These are phyloP conservation scores for Pterocarpus santalinus DNA, from an alignment of 306 rosid genomes.

Conservation along the genomic window DNA sequence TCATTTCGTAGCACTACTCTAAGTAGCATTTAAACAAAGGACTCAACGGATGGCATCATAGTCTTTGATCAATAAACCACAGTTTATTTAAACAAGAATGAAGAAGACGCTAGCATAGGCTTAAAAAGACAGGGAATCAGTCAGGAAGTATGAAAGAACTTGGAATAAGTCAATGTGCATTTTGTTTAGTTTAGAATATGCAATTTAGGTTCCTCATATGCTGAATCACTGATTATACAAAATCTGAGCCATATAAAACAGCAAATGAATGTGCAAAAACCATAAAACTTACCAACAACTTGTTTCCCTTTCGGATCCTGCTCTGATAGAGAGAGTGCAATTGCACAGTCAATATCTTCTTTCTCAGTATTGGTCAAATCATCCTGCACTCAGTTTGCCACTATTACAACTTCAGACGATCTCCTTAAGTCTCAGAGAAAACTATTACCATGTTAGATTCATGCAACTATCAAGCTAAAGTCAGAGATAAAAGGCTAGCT, in stretches of 20 bases:
- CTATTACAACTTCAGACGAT: constrained; percentile 44
- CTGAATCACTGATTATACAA: constrained; percentile 2
- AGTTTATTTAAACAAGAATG: constrained; percentile 21
- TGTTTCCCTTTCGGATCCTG: constrained; percentile 66
- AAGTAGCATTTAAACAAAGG: constrained; percentile 23
- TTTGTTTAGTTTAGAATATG: constrained; percentile 25
- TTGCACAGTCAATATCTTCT: constrained; percentile 74
- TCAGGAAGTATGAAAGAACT: too few relatives aligned
- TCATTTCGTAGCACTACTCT: constrained; percentile 14
- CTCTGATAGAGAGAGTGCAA: constrained; percentile 80
- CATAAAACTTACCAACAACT: constrained; percentile 64
- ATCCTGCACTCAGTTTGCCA: constrained; percentile 66
- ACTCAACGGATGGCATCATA: constrained; percentile 6
- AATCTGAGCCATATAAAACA: constrained; percentile 20
- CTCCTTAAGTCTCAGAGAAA: constrained; percentile 22
- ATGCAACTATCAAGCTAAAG: constrained; percentile 15
- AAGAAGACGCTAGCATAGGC: constrained; percentile 10
- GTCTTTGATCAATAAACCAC: constrained; percentile 12
- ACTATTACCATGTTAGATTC: constrained; percentile 35
- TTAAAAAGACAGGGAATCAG: not conserved
- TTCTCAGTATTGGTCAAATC: constrained; percentile 61
- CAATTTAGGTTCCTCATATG: constrained; percentile 28
- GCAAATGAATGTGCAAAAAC: constrained; percentile 29
- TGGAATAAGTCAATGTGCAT: constrained; percentile 13
- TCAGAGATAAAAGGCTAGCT: constrained; percentile 39